Percentiles rank a stretch among this genome's conserved stretches.
phyloP scores from a whole-genome alignment of 2,329 filamentous ascomycete genomes.

The Arthrinium phaeospermum region DNA sequence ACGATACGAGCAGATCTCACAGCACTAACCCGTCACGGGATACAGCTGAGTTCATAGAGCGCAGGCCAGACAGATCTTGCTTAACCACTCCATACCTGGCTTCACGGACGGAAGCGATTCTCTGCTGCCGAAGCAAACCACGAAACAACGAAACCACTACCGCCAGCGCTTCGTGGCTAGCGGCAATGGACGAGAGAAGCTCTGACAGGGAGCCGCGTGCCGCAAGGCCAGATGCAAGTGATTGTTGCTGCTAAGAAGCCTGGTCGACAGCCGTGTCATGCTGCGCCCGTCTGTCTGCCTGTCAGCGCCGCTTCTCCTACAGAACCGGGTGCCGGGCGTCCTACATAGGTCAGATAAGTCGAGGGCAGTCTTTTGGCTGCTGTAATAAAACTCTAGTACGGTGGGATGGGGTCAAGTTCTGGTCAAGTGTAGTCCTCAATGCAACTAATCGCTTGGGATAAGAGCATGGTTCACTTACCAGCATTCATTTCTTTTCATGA shows the following conservation, averaged over 20 bases:
- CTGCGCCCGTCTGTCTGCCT: not conserved
- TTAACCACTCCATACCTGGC: not conserved
- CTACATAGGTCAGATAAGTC: not conserved
- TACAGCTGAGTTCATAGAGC: not conserved
- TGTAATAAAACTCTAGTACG: constrained; percentile 10
- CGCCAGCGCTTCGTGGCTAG: not conserved
- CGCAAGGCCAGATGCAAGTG: not conserved
- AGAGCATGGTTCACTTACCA: constrained; percentile 7
- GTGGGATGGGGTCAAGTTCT: not conserved
- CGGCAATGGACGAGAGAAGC: not conserved
- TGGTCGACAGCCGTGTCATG: not conserved
- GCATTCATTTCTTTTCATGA: constrained; percentile 9
- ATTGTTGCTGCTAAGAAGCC: not conserved
- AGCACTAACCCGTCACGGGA: not conserved
- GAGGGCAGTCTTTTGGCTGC: not conserved
- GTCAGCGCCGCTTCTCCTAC: not conserved
- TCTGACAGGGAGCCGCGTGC: not conserved
- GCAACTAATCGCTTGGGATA: not conserved
- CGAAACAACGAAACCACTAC: not conserved
- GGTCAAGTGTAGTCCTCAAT: constrained; percentile 5
- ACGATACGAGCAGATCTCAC: not conserved
- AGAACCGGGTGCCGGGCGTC: not conserved
- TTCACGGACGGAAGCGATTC: not conserved
- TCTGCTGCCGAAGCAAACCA: not conserved
- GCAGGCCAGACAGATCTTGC: not conserved